A percentile compares a stretch with the other conserved stretches of the same genome.
Conservation (phyloP, 1,284 basidiomycete genomes). For the Heterobasidion occidentale region DNA sequence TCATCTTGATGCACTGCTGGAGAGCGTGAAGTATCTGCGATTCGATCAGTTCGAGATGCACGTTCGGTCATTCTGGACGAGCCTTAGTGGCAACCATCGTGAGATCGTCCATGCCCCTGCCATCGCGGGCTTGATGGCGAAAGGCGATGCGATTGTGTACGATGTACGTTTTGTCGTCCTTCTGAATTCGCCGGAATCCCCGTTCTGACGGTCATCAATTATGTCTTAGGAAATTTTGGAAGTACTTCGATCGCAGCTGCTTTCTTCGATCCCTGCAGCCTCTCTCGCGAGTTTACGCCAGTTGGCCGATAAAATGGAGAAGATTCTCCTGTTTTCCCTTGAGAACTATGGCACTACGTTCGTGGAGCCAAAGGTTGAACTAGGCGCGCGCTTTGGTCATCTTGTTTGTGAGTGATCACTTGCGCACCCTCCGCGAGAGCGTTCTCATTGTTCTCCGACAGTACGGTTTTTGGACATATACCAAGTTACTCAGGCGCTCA, state of each 20-base stretch:
- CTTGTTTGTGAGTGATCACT: conserved; percentile 61
- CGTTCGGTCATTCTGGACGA: conserved; percentile 76
- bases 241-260: conserved; percentile 73
- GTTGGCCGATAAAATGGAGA: conserved; percentile 87
- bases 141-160: conserved; percentile 81
- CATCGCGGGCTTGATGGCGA: conserved; percentile 80
- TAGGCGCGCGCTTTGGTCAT: conserved; percentile 83
- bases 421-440: not conserved
- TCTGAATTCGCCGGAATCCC: conserved; percentile 1
- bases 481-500: conserved; percentile 81
- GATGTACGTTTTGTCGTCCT: conserved; percentile 48
- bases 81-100: conserved; percentile 62
- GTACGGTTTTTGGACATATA: conserved; percentile 86
- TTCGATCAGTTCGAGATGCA: conserved; percentile 86
- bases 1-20: conserved; percentile 71
- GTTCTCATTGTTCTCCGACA: conserved; percentile 21
- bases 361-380: conserved; percentile 82
- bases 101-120: conserved; percentile 83
- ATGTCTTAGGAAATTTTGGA: conserved; percentile 72
- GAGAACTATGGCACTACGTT: conserved; percentile 84
- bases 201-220: not conserved
- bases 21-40: conserved; percentile 67
- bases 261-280: conserved; percentile 63
- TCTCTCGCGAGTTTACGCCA: conserved; percentile 68
- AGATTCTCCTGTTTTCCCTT: conserved; percentile 72